These are phyloP conservation scores for Ettlia oleoabundans DNA, from an alignment of 139 green algal genomes.

Conservation along the genomic window DNA sequence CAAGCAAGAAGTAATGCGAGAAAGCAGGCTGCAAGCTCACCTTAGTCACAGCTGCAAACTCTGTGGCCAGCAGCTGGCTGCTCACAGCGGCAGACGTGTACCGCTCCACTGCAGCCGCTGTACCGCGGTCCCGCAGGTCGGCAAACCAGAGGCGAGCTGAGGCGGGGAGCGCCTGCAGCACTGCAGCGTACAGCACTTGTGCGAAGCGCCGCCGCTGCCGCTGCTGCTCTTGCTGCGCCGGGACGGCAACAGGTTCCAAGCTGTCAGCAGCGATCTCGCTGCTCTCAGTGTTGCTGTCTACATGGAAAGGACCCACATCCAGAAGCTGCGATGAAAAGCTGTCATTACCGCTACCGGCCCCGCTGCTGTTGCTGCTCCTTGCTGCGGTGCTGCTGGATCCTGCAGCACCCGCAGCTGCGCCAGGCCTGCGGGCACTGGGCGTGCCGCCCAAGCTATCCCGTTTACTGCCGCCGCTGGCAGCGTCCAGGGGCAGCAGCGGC, in stretches of 20 bases:
- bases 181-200: slow-evolving; percentile 60
- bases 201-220: slow-evolving; percentile 29
- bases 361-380: too few relatives aligned
- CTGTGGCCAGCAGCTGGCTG: slow-evolving; percentile 76
- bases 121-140: slow-evolving; percentile 71
- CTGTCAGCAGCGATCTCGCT: background rate
- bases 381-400: too few relatives aligned
- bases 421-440: background rate
- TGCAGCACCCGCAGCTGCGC: background rate
- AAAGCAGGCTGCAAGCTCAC: too few relatives aligned
- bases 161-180: slow-evolving; percentile 71
- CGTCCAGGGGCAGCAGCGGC: slow-evolving; percentile 34
- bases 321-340: background rate
- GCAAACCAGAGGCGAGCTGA: slow-evolving; percentile 82
- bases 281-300: background rate
- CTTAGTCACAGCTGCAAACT: slow-evolving; percentile 62
- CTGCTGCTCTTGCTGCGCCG: slow-evolving; percentile 5
- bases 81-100: slow-evolving; percentile 84
- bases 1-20: too few relatives aligned
- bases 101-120: slow-evolving; percentile 70
- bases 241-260: background rate
- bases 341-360: too few relatives aligned
- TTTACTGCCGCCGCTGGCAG: background rate
- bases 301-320: background rate
- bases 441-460: background rate